Evolutionary conservation across 495 filamentous ascomycete genomes (phyloP), one percentile per base, ranked within the genome.

Genomic region (Chaetomium cochliodes): DNA sequence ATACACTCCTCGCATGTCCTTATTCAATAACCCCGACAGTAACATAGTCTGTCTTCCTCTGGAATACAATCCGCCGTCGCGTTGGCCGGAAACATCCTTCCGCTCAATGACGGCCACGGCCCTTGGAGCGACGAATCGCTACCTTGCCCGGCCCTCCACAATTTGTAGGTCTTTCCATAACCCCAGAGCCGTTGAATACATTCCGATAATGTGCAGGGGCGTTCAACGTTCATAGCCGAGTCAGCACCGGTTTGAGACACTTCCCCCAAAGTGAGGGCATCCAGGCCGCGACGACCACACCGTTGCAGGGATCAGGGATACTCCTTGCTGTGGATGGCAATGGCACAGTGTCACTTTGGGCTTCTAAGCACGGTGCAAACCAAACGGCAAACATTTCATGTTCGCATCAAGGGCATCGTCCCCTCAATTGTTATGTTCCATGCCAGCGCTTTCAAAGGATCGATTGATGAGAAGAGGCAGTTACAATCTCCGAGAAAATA

Each of bases 351-450:
- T 44, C 53, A 57, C 26, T 60, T 58, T 39, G n/a, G 49, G 42
- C 23, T 65, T 61, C 64, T 67, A 62, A 65, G 54, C 53, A 62
- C 69, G 69, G 66, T 62, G 63, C 46, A 51, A 23, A 47, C 6
- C 2, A 23, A 47, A 4, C 2, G 0, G n/a, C 42, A 54, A 59
- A 42, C 66, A 56, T 25, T 58, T 41, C 49, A 62, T 37, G n/a
- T 64, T 26, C 58, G 28, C 13, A 18, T 18, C 16, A 18, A 2
- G 41, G 41, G 5, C 16, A 11, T 44, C 33, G 9, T 37, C 33
- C 6, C 5, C 33, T 37, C 33, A 37, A 37, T 37, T 37, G 33
- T 6, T 11, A 8, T 16, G 3, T 44, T 15, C 18, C 41, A 18
- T 23, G 23, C 49, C 23, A 26, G 49, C 8, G 9, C 6, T 9